Evolutionary conservation across 768 basidiomycete species (phyloP), one percentile per base, ranked within the genome.

Genomic region (Amanita pseudoporphyria): DNA sequence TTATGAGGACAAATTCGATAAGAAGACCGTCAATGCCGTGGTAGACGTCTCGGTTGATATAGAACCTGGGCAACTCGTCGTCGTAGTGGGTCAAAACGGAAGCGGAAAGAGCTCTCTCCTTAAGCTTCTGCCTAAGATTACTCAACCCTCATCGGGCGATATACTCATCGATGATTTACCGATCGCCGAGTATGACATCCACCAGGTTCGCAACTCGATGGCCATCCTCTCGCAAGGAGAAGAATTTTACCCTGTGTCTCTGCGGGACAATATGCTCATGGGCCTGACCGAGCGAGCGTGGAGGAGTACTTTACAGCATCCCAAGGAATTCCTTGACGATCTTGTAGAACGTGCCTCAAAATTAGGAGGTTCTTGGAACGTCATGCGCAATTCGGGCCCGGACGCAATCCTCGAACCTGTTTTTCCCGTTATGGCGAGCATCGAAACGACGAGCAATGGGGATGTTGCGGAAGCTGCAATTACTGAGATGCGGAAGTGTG

Each of bases 51-150:
- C 69, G 0, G 61, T 76, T 45, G 60, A 55, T 13, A 65, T 77
- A 44, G 52, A 65, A 6, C 56, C 72, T 6, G 75, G 74, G 2
- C 65, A 72, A 22, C 64, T 79, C 10, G 71, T 76, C 14, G 72
- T 80, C 30, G 64, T 82, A n/a, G 79, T 82, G 6, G 78, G 79
- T 22, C 62, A 63, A 2, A 82, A 81, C 53, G 78, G 79, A 5
- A 71, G 71, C 46, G 78, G 77, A 1, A 79, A 79, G 53, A 72
- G 74, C 3, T 76, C 77, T 0, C 53, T 79, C 16, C 61, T 80
- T 14, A 76, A 76, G 39, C 61, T 81, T 10, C 59, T 82, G 3
- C 65, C 75, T 0, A 63, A 76, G 1, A 56, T 79, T 3, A 78
- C 74, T 56, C 71, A 76, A 43, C 67, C 71, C 0, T 65, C 66